Evolutionary conservation across 179 eudicot genomes (phyloP).

Genomic region (Carnegiea gigantea): DNA sequence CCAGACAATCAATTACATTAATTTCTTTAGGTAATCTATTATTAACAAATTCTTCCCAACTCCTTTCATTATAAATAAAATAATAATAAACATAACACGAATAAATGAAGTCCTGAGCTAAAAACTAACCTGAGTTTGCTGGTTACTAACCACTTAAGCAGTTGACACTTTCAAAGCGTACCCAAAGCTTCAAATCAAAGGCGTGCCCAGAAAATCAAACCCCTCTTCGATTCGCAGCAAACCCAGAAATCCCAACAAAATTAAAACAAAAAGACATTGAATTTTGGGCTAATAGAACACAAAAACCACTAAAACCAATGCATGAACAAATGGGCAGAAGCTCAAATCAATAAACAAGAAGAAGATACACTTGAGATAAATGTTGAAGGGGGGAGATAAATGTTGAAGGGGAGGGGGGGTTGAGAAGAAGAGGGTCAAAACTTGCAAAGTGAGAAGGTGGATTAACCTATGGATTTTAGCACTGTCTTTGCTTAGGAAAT

Average conservation of each 20-base stretch:
- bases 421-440: not conserved
- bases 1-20: not conserved
- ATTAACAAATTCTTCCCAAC: too few relatives aligned
- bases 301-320: not conserved
- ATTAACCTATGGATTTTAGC: not conserved
- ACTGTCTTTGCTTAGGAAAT: not conserved
- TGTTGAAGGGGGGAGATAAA: not conserved
- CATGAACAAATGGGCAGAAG: not conserved
- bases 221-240: not conserved
- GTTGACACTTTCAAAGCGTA: not conserved
- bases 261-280: not conserved
- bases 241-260: constrained; percentile 1
- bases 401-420: not conserved
- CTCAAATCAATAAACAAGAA: not conserved
- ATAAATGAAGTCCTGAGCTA: not conserved
- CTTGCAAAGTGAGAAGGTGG: not conserved
- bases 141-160: not conserved
- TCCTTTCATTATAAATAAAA: too few relatives aligned
- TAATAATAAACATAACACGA: not conserved
- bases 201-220: constrained; percentile 1
- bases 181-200: constrained; percentile 10
- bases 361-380: not conserved
- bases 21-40: too few relatives aligned
- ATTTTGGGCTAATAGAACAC: not conserved
- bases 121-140: constrained; percentile 11